phyloP scores from a whole-genome alignment of 495 filamentous ascomycete species.

The Trypethelium eluteriae region DNA sequence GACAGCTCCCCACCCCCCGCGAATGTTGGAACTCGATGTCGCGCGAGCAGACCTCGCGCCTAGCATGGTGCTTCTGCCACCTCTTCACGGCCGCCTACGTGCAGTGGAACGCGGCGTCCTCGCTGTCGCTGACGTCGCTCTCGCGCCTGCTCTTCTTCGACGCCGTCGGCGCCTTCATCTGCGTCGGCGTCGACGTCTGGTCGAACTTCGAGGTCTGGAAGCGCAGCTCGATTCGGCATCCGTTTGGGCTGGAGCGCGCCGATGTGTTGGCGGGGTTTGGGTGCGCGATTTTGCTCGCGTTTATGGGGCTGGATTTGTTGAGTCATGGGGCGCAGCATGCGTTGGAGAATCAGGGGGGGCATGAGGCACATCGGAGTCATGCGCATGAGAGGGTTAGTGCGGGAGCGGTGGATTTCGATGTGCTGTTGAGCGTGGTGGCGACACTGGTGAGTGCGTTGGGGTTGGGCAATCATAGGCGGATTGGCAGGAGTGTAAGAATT shows the following conservation, averaged over 20 bases:
- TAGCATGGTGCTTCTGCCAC: constrained; percentile 88
- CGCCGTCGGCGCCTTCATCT: constrained; percentile 84
- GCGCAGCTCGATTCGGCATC: constrained; percentile 81
- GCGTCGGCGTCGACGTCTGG: constrained; percentile 84
- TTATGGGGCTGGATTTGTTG: constrained; percentile 92
- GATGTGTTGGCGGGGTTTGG: constrained; percentile 96
- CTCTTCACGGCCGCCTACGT: constrained; percentile 71
- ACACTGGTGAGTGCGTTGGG: constrained; percentile 81
- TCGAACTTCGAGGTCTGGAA: constrained; percentile 98
- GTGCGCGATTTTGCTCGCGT: constrained; percentile 87
- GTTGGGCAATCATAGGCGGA: constrained; percentile 86
- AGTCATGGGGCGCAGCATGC: constrained; percentile 87
- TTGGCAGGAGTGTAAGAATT: constrained; percentile 74
- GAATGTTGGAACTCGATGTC: constrained; percentile 85
- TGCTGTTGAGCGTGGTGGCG: constrained; percentile 76
- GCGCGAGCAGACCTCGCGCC: constrained; percentile 68
- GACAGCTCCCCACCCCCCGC: constrained; percentile 81
- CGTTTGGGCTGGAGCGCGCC: constrained; percentile 83
- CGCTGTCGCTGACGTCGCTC: constrained; percentile 84
- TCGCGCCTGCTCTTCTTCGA: constrained; percentile 93
- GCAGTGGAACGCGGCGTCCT: constrained; percentile 75
- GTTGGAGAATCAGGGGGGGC: constrained; percentile 53
- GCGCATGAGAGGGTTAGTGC: constrained; percentile 60
- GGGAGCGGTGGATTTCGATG: constrained; percentile 72
- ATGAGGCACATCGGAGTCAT: constrained; percentile 64